Conservation (phyloP, 139 green algal genomes). For the Chlorella sp. region DNA sequence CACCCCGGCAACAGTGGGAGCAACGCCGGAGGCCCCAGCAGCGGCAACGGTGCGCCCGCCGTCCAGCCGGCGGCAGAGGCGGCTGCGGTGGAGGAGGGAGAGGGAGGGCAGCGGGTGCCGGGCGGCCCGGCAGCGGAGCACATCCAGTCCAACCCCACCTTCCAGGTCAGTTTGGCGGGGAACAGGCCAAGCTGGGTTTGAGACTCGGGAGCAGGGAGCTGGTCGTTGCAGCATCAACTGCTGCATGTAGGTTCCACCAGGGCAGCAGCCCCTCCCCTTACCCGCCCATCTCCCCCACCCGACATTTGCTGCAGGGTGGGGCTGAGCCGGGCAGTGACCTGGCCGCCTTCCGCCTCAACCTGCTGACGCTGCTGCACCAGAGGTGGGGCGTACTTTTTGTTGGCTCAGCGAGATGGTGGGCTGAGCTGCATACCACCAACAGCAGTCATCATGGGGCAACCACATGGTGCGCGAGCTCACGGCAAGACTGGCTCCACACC, state of each 20-base stretch:
- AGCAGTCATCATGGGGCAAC: too few relatives aligned
- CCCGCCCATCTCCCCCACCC: background rate
- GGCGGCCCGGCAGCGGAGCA: background rate
- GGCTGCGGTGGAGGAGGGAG: background rate
- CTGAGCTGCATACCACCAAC: too few relatives aligned
- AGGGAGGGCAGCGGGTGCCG: background rate
- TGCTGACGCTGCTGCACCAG: constrained; percentile 9
- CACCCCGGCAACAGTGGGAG: background rate
- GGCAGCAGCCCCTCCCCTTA: background rate
- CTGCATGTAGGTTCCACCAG: too few relatives aligned
- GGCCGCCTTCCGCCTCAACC: background rate
- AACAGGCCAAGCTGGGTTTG: background rate
- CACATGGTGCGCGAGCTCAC: too few relatives aligned
- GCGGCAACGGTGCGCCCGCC: too few relatives aligned
- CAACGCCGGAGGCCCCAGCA: too few relatives aligned
- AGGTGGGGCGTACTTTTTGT: too few relatives aligned
- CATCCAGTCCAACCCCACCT: background rate
- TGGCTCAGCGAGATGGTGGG: too few relatives aligned
- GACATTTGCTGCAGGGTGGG: background rate
- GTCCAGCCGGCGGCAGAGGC: background rate
- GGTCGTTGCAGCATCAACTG: background rate
- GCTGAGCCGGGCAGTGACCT: background rate
- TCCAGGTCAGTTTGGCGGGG: background rate
- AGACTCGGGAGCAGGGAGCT: background rate
- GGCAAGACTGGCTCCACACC: too few relatives aligned